Percentiles rank a stretch among this genome's conserved stretches.
Evolutionary conservation across 2,329 filamentous ascomycete genomes (phyloP).

Genomic region (Xylaria sp.): DNA sequence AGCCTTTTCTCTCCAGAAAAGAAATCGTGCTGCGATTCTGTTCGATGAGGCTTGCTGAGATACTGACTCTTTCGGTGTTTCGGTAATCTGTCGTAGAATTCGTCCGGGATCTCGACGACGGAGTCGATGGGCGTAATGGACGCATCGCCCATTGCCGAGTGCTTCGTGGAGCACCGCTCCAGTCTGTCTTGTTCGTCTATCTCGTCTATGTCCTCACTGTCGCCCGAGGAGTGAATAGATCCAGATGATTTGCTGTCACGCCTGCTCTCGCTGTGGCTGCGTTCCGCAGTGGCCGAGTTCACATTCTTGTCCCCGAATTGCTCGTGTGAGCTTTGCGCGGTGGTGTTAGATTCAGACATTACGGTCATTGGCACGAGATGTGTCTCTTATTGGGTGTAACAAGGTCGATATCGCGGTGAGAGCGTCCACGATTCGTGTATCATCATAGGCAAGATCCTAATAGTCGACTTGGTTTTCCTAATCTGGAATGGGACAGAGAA

Average conservation of each 20-base stretch:
- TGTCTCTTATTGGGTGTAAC: slow-evolving; percentile 8
- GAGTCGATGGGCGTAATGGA: slow-evolving; percentile 40
- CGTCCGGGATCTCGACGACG: slow-evolving; percentile 52
- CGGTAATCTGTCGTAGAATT: slow-evolving; percentile 70
- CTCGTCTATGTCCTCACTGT: slow-evolving; percentile 12
- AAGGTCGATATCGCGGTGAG: background rate
- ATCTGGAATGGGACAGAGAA: slow-evolving; percentile 1
- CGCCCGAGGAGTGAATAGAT: slow-evolving; percentile 10
- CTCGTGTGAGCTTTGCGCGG: slow-evolving; percentile 4
- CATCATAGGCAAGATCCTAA: slow-evolving; percentile 30
- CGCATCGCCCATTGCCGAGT: slow-evolving; percentile 40
- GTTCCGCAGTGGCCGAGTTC: background rate
- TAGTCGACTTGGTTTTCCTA: slow-evolving; percentile 5
- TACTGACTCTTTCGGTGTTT: slow-evolving; percentile 59
- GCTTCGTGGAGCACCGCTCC: slow-evolving; percentile 39
- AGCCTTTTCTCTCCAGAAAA: background rate
- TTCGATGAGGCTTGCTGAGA: background rate
- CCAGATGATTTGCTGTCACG: slow-evolving; percentile 13
- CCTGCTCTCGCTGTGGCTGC: slow-evolving; percentile 8
- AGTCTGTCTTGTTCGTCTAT: slow-evolving; percentile 27
- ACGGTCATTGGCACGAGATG: slow-evolving; percentile 1
- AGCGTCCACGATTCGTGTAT: slow-evolving; percentile 16
- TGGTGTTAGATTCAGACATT: slow-evolving; percentile 28
- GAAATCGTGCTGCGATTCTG: background rate
- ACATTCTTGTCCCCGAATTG: slow-evolving; percentile 3